Evolutionary conservation across 202 grass and related monocot genomes (phyloP), one percentile per base, ranked within the genome.

Genomic region (Hordeum pubiflorum): DNA sequence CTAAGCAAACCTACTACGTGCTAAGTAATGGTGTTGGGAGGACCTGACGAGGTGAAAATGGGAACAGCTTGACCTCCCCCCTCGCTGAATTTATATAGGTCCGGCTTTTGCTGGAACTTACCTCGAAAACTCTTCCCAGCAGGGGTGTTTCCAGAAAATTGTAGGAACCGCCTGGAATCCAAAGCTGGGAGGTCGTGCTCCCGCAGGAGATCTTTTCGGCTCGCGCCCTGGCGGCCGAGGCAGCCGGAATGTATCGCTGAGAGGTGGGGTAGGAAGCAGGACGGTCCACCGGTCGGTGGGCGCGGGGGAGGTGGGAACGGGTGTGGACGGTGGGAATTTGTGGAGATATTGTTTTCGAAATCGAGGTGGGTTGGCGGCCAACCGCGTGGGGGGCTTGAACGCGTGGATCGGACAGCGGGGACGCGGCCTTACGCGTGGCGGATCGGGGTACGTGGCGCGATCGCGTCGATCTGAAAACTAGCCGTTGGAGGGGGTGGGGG

Each of bases 401-500:
- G 79, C 77, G 67, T 89, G 9, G 62, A 88, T 97, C 87, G 76
- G 58, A 89, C 89, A 82, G 86, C 22, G 34, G 11, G 6, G 26
- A 33, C 0, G 4, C 0, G 18, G 2, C 15, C 52, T 0, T 7
- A 39, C 81, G 78, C 54, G 84, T 81, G 81, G 60, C 10, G 0
- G 29, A 5, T 14, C 0, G 56, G 62, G 46, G 65, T 73, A 94
- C 92, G 94, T 88, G 93, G 90, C 72, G 12, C 2, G n/a, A 93
- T 97, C 92, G 5, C 0, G 6, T 2, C 1, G 11, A 1, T 2
- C 14, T 0, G 50, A 7, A 14, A 86, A 91, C 78, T 92, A 97
- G 95, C 95, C 92, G 95, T 97, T 97, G 76, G 79, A n/a, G 33
- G 36, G 15, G 48, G 67, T 17, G 10, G 40, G 48, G 46, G 39